Conservation (phyloP, 129 eudicot species). For the Pulicaria dysenterica region DNA sequence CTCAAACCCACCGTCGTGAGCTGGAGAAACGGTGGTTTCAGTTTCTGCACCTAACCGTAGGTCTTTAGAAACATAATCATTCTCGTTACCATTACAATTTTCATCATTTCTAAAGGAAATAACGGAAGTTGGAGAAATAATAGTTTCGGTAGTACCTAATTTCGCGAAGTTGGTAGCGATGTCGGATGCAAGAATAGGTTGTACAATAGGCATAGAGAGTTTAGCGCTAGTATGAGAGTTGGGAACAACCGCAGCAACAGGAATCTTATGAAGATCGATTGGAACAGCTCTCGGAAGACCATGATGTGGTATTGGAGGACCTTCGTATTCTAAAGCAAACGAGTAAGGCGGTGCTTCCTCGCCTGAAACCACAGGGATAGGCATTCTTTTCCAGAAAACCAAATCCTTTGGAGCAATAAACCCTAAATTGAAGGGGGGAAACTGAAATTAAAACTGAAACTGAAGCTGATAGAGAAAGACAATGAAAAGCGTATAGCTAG, state of each 20-base stretch:
- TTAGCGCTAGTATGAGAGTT: conserved; percentile 41
- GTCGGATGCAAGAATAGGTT: conserved; percentile 65
- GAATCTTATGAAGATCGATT: conserved; percentile 71
- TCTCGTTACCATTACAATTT: neutral
- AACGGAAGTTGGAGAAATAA: conserved; percentile 80
- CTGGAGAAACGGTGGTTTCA: conserved; percentile 61
- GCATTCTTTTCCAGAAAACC: neutral
- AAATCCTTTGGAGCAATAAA: neutral
- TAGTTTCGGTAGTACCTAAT: conserved; percentile 45
- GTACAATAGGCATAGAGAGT: conserved; percentile 72
- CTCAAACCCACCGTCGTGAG: conserved; percentile 50
- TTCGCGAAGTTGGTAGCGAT: conserved; percentile 50
- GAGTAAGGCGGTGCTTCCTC: conserved; percentile 56
- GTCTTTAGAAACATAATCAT: conserved; percentile 47
- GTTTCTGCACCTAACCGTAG: conserved; percentile 54
- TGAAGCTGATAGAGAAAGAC: neutral
- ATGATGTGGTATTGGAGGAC: conserved; percentile 68
- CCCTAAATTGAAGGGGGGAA: conserved; percentile 25
- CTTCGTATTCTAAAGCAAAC: conserved; percentile 81
- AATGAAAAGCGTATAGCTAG: neutral
- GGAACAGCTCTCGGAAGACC: conserved; percentile 87
- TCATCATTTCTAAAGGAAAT: conserved; percentile 48
- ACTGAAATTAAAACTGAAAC: neutral
- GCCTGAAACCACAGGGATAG: conserved; percentile 31
- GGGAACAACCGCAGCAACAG: conserved; percentile 73